Evolutionary conservation across 192 early-diverging fungal species (phyloP), one percentile per base, ranked within the genome.

Genomic region (Coemansia sp.): DNA sequence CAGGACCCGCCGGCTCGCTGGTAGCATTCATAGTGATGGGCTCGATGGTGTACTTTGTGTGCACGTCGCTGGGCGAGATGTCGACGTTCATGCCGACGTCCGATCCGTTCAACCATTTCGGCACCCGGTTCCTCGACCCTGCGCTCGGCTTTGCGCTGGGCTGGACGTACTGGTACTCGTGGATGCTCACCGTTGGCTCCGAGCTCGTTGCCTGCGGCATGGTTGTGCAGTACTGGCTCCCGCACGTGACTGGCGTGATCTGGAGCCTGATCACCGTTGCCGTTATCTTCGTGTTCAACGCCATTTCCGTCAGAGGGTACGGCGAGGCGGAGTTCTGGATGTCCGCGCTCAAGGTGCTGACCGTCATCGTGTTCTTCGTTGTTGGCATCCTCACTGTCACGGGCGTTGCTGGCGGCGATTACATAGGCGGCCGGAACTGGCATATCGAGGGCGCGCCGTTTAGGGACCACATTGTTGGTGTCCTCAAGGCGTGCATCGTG

Each of bases 251-350:
- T 8, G 77, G 79, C 37, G 64, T 65, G 11, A 44, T 85, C 0
- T 85, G 84, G 84, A 76, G 77, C 49, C 64, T 72, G 6, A 59
- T 89, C 7, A 84, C 91, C 52, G 73, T 95, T n/a, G 19, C 85
- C 2, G 60, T 90, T 1, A 90, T 97, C 70, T 76, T 92, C 44
- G 40, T 71, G 38, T 76, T 97, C 23, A 94, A 97, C 70, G 68
- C 89, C 0, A 68, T 93, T 40, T 86, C 89, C 5, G 92, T 92
- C 10, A 82, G 81, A 53, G 89, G 91, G 18, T 97, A 92, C 85
- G 95, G 94, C 67, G 95, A 97, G 73, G 81, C 87, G 6, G 95
- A 97, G 75, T 98, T 92, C 71, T 89, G 89, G 86, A 84, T 97
- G 54, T 84, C 88, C 9, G 56, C 89, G 53, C 89, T 93, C 83